Percentiles rank a stretch among this genome's conserved stretches.
Evolutionary conservation across 2,329 filamentous ascomycete species (phyloP).

Genomic region (Pestalotiopsis sp.): DNA sequence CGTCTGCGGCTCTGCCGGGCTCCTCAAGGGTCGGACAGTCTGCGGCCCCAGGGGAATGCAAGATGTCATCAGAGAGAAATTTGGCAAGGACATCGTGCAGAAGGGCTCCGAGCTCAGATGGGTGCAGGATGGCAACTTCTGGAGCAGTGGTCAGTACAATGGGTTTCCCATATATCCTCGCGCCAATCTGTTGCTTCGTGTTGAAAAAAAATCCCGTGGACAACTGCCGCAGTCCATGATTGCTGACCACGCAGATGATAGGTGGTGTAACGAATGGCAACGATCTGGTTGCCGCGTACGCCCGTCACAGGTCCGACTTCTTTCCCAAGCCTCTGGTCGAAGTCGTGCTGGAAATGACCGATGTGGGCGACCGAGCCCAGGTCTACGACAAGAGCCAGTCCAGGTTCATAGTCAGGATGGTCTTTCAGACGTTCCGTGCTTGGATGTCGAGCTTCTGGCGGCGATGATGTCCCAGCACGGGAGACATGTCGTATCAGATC

Average conservation of each 20-base stretch:
- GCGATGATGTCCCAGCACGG: background rate
- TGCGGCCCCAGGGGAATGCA: constrained; percentile 51
- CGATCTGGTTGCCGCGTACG: constrained; percentile 56
- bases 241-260: constrained; percentile 21
- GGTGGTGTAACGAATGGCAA: constrained; percentile 60
- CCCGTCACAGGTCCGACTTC: constrained; percentile 39
- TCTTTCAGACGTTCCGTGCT: constrained; percentile 42
- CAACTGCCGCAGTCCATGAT: background rate
- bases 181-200: background rate
- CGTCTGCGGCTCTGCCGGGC: constrained; percentile 49
- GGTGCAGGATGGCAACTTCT: constrained; percentile 55
- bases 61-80: constrained; percentile 38
- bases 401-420: constrained; percentile 33
- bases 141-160: constrained; percentile 50
- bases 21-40: constrained; percentile 46
- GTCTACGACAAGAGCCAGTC: constrained; percentile 41
- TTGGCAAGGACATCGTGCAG: constrained; percentile 39
- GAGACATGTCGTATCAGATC: background rate
- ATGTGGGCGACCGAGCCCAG: constrained; percentile 51
- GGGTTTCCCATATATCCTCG: background rate
- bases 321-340: constrained; percentile 48
- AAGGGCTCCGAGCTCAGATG: constrained; percentile 51
- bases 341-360: constrained; percentile 43
- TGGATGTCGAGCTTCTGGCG: constrained; percentile 21
- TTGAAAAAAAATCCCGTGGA: background rate